phyloP scores from a whole-genome alignment of 805 yeast species.

The Schwanniomyces sp. region DNA sequence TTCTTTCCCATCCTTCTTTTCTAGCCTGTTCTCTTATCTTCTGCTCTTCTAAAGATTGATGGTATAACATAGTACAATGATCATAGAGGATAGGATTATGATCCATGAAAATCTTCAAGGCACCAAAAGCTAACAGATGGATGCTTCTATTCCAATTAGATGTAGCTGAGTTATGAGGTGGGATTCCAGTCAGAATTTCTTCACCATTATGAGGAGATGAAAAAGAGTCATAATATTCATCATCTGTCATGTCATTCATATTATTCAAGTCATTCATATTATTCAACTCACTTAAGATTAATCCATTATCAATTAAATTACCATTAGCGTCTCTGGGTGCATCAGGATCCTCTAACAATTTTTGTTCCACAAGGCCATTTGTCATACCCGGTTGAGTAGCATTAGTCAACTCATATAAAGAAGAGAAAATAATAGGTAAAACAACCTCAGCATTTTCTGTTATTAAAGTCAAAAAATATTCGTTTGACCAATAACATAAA shows the following conservation, averaged over 20 bases:
- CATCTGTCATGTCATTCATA: constrained; percentile 39
- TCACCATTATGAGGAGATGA: constrained; percentile 34
- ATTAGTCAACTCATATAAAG: constrained; percentile 80
- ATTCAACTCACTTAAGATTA: constrained; percentile 27
- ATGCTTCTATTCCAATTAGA: constrained; percentile 93
- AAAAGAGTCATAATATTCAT: constrained; percentile 44
- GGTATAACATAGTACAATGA: constrained; percentile 85
- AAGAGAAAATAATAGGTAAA: constrained; percentile 86
- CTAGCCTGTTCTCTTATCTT: constrained; percentile 60
- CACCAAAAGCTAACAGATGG: constrained; percentile 85
- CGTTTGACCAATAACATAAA: constrained; percentile 91
- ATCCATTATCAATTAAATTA: constrained; percentile 37
- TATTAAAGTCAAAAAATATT: constrained; percentile 84
- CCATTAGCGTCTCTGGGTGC: constrained; percentile 44
- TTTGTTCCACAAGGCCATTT: constrained; percentile 40
- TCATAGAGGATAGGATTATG: constrained; percentile 89
- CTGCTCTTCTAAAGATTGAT: constrained; percentile 75
- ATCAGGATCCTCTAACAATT: constrained; percentile 35
- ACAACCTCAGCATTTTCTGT: constrained; percentile 92
- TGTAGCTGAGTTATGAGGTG: constrained; percentile 46
- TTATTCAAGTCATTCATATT: constrained; percentile 11
- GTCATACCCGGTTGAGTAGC: constrained; percentile 45
- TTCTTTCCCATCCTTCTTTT: constrained; percentile 67
- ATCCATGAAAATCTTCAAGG: constrained; percentile 88
- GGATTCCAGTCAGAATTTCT: constrained; percentile 33